A percentile compares a stretch with the other conserved stretches of the same genome.
These are phyloP conservation scores for Austropuccinia psidii DNA, from an alignment of 1,284 basidiomycete species.

Conservation along the genomic window DNA sequence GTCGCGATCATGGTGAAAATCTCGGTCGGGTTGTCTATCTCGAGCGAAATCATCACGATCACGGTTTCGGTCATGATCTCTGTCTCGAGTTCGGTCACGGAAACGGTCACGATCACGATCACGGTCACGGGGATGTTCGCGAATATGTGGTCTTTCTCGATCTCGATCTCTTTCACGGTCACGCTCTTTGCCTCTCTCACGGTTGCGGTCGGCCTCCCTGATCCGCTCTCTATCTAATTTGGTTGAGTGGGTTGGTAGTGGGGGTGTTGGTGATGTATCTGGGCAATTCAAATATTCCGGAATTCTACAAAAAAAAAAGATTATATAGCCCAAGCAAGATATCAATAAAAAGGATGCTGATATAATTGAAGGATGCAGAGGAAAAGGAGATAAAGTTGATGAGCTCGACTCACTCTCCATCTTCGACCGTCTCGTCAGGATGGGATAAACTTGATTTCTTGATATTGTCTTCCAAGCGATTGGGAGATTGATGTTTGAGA, in stretches of 20 bases:
- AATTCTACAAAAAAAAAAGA: constrained; percentile 10
- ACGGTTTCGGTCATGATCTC: neutral
- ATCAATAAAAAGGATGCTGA: neutral
- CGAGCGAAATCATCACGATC: neutral
- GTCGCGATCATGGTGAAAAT: neutral
- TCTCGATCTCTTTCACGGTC: constrained; percentile 20
- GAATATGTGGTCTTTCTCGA: neutral
- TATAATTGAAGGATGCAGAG: neutral
- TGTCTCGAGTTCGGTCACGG: constrained; percentile 16
- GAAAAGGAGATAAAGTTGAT: neutral
- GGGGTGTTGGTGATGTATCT: constrained; percentile 5
- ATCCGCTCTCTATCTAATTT: neutral
- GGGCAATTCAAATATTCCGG: constrained; percentile 8
- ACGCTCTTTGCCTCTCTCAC: neutral
- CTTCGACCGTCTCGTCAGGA: constrained; percentile 31
- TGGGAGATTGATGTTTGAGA: neutral
- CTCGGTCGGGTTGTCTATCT: neutral
- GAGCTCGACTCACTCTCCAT: constrained; percentile 25
- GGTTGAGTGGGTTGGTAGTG: constrained; percentile 1
- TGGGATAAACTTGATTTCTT: neutral
- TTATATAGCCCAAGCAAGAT: neutral
- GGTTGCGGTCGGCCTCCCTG: constrained; percentile 1
- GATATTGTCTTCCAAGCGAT: neutral
- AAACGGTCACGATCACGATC: constrained; percentile 9
- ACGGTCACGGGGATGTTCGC: neutral